Evolutionary conservation across 108 stramenopile species (phyloP), one percentile per base, ranked within the genome.

Genomic region (Nitzschia inconspicua): DNA sequence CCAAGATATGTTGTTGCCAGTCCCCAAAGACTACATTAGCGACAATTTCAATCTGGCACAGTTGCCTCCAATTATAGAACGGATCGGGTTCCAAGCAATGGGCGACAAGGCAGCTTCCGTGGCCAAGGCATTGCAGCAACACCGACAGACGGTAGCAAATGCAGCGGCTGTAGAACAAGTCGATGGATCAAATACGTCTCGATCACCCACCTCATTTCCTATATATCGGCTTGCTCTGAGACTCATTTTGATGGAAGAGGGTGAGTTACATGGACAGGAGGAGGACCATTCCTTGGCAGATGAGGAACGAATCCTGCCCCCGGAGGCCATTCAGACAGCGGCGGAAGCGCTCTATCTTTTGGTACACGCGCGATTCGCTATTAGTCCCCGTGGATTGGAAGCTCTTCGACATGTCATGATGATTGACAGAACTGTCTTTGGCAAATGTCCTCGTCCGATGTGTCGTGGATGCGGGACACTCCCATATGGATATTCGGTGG

Each of bases 11-110:
- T 18, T 85, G 10, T 31, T 85, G 32, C 70, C 74, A 14, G 61
- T 85, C 0, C 83, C 83, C 23, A 69, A 57, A 9, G 83, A 85
- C 22, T 85, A 57, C 55, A 64, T 77, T 4, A 29, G 52, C 4
- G 83, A 85, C 51, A 63, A 59, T 4, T 85, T 85, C 52, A 85
- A 85, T 53, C 39, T 85, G 36, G 63, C 68, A 20, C 77, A 75
- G n/a, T 41, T 85, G 9, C 65, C 72, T 14, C 79, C 78, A 1
- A 70, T 77, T 27, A 67, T 85, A 13, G 83, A 85, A 51, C 60
- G 71, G 4, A 42, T 78, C 10, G 65, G 73, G 3, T 70, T 60
- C 19, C 60, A 70, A 50, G 60, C 48, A 7, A 48, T 62, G 52
- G 68, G 68, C 27, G 44, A 51, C 28, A 29, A 56, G 11, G 60